Evolutionary conservation across 257 asterid species (phyloP).

Genomic region (Nicotiana obtusifolia): DNA sequence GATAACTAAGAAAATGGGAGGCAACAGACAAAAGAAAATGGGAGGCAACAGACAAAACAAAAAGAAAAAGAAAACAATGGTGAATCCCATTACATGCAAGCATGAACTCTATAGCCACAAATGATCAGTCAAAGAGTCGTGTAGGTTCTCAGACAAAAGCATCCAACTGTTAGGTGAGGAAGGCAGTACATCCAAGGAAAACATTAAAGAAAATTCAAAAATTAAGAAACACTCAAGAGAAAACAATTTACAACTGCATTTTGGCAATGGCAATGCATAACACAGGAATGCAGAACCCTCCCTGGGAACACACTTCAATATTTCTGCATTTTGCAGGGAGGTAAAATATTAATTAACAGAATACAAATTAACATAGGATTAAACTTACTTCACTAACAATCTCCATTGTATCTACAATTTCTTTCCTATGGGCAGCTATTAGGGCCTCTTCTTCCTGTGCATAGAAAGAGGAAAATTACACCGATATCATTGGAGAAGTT

Average conservation of each 20-base stretch:
- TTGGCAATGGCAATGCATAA: background rate
- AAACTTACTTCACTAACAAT: conserved; percentile 87
- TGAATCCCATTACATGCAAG: background rate
- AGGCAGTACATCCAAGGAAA: background rate
- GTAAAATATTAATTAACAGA: background rate
- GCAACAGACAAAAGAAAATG: background rate
- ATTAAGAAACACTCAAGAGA: background rate
- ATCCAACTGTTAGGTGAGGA: background rate
- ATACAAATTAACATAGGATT: background rate
- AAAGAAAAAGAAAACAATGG: background rate
- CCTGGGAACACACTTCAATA: background rate
- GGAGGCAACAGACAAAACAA: background rate
- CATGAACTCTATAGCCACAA: background rate
- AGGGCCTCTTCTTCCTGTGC: conserved; percentile 92
- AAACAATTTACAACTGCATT: background rate
- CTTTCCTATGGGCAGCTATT: conserved; percentile 89
- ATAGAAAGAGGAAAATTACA: conserved; percentile 12
- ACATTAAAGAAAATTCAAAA: background rate
- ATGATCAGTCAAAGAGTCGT: background rate
- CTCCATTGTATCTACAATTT: conserved; percentile 99
- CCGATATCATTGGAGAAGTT: background rate
- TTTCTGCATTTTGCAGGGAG: background rate
- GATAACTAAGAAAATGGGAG: background rate
- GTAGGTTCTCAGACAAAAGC: background rate
- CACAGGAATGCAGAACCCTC: background rate